Evolutionary conservation across 2,329 filamentous ascomycete species (phyloP), one percentile per base, ranked within the genome.

Genomic region (Bipolaris cookei): DNA sequence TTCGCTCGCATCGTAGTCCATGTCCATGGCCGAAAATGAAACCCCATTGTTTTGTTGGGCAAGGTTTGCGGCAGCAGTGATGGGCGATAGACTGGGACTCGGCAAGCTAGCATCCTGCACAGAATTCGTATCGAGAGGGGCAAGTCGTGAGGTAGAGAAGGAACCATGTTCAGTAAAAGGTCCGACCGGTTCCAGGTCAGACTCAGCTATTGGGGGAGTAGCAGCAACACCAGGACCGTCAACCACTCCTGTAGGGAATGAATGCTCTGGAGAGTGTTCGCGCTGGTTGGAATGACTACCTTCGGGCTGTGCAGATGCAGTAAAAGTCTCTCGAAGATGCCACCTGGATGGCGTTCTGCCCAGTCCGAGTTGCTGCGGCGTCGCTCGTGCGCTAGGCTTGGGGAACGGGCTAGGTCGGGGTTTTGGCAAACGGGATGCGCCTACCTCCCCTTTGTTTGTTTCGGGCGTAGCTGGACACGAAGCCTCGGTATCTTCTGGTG

Each of bases 31-130:
- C 6, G 56, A 49, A 34, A 64, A 71, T 6, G 67, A 65, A 4
- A 64, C 49, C n/a, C 69, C 73, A 43, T 67, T 60, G 39, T 60
- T 71, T 38, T 78, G 74, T 25, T 77, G 76, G 14, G 79, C 71
- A 16, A 82, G 71, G 71, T 82, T 82, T 66, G 94, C 90, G 67
- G 91, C 91, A 57, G 96, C 86, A 5, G 94, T 96, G 37, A 89
- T 87, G 3, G 95, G 95, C 23, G 95, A 99, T 54, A 99, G 80
- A 70, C 95, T 93, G 32, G 95, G 95, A 75, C 95, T 99, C 50
- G 95, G 95, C 60, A 99, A 82, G 77, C 92, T 97, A 63, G 91
- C 92, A 80, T 97, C 94, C 74, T 95, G 90, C 37, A 89, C 88
- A 54, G 88, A 86, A 52, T 89, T 84, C 44, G 87, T 89, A 68